Evolutionary conservation across 306 rosid genomes (phyloP).

Genomic region (Lithocarpus polystachyus): DNA sequence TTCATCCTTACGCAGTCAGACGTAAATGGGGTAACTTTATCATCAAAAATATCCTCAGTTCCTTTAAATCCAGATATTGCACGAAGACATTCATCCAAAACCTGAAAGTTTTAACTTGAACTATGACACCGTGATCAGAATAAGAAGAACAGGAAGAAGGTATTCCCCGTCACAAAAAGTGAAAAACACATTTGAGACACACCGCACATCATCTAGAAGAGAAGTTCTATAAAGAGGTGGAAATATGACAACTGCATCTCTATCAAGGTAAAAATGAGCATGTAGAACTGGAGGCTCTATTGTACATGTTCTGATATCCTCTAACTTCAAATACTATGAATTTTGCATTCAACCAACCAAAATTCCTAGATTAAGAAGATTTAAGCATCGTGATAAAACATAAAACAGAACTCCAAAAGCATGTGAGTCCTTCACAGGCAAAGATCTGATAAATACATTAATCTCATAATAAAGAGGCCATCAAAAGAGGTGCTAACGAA

Average conservation of each 20-base stretch:
- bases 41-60: slow-evolving; percentile 85
- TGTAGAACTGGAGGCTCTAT: not conserved
- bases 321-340: not conserved
- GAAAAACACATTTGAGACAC: not conserved
- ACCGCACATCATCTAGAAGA: not conserved
- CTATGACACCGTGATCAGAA: not conserved
- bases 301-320: not conserved
- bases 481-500: not conserved
- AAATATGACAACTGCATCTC: not conserved
- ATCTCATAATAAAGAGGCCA: not conserved
- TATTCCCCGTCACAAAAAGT: not conserved
- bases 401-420: not conserved
- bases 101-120: slow-evolving; percentile 44
- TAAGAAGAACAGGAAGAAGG: not conserved
- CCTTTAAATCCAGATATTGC: slow-evolving; percentile 95
- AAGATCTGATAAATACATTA: not conserved
- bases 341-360: not conserved
- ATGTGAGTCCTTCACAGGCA: not conserved
- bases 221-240: not conserved
- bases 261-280: too few relatives aligned
- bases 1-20: slow-evolving; percentile 79
- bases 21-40: slow-evolving; percentile 79
- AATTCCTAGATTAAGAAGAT: not conserved
- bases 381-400: not conserved
- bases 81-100: slow-evolving; percentile 84